phyloP scores from a whole-genome alignment of 495 filamentous ascomycete species.

The Schizothecium vesticola region DNA sequence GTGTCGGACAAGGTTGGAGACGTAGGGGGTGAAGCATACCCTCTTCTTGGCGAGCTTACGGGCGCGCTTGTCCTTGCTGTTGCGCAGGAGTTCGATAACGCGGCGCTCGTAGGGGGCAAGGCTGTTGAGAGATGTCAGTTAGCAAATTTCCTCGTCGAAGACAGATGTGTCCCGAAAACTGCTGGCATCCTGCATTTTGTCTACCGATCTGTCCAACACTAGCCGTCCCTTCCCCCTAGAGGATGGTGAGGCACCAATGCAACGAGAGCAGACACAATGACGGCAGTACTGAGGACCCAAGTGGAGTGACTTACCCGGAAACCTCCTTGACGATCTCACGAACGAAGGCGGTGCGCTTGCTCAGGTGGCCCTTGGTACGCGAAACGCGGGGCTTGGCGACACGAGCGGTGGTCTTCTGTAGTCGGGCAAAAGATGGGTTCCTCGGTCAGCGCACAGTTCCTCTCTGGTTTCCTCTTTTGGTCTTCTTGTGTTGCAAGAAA shows the following conservation, averaged over 20 bases:
- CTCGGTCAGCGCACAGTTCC: constrained; percentile 36
- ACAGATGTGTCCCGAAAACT: not conserved
- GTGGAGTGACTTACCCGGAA: constrained; percentile 57
- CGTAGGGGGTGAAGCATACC: constrained; percentile 48
- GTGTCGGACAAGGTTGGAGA: not conserved
- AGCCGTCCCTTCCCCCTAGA: not conserved
- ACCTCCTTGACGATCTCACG: constrained; percentile 92
- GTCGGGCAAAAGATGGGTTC: constrained; percentile 30
- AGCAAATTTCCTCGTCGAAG: constrained; percentile 3
- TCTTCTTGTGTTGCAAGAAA: constrained; percentile 8
- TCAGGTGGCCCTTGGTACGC: constrained; percentile 83
- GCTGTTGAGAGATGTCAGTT: constrained; percentile 25
- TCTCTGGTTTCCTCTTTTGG: constrained; percentile 5
- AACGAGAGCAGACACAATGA: not conserved
- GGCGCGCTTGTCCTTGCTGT: constrained; percentile 98
- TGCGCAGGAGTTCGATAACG: constrained; percentile 96
- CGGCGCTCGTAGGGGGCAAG: constrained; percentile 97
- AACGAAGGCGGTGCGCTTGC: constrained; percentile 90
- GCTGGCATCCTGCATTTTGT: not conserved
- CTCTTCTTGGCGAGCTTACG: constrained; percentile 99
- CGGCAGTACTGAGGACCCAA: not conserved
- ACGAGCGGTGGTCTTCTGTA: constrained; percentile 86
- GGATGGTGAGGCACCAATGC: not conserved
- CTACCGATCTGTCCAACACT: not conserved
- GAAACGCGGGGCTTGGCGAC: constrained; percentile 81